A percentile compares a stretch with the other conserved stretches of the same genome.
phyloP scores from a whole-genome alignment of 2,329 filamentous ascomycete species.

The Ceratocystis alfenasii region DNA sequence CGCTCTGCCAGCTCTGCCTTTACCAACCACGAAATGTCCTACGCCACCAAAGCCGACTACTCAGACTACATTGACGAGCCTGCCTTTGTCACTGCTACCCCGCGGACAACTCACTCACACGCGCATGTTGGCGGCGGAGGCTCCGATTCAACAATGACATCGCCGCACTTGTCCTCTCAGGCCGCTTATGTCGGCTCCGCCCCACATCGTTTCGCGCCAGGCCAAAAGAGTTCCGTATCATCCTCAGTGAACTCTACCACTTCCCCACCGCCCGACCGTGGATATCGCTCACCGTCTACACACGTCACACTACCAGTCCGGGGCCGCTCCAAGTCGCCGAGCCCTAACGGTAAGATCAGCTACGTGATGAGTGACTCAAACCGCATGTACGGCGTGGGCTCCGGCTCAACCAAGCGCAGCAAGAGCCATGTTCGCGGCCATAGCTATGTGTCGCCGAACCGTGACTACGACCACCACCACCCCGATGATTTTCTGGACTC shows the following conservation, averaged over 20 bases:
- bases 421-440: conserved; percentile 7
- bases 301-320: neutral
- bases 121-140: conserved; percentile 4
- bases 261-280: conserved; percentile 7
- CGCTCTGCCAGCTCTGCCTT: conserved; percentile 35
- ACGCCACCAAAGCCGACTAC: conserved; percentile 1
- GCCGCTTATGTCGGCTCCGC: neutral
- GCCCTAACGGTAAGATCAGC: neutral
- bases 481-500: conserved; percentile 1
- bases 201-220: neutral
- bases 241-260: conserved; percentile 1
- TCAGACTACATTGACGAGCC: neutral
- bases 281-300: neutral
- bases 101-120: conserved; percentile 12
- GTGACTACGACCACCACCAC: conserved; percentile 11
- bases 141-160: neutral
- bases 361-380: neutral
- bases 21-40: conserved; percentile 29
- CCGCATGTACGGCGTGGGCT: neutral
- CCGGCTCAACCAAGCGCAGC: neutral
- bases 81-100: neutral
- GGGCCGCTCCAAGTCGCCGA: conserved; percentile 7
- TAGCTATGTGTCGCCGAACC: conserved; percentile 11
- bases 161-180: neutral
- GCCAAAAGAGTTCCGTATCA: neutral